These are phyloP conservation scores for Kwoniella newhampshirensis DNA, from an alignment of 768 basidiomycete genomes.

Conservation along the genomic window DNA sequence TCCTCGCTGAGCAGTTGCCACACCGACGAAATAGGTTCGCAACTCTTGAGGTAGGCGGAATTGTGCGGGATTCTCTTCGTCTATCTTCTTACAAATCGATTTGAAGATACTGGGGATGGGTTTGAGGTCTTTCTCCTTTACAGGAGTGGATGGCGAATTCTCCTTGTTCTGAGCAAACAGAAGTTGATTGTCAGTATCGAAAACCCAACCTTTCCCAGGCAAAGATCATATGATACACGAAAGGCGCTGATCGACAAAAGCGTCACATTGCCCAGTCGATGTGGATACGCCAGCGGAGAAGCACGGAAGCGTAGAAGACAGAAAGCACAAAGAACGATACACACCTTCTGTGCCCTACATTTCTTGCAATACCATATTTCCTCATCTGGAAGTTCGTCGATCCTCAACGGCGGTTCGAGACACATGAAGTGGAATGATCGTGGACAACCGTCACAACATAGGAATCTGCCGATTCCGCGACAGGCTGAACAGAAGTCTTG, in stretches of 20 bases:
- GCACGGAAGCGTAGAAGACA: no score
- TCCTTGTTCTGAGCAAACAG: no score
- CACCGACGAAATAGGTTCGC: conserved; percentile 79
- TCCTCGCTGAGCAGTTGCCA: conserved; percentile 73
- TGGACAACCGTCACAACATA: conserved; percentile 97
- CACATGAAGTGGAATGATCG: conserved; percentile 95
- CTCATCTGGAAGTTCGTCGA: conserved; percentile 75
- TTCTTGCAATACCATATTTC: conserved; percentile 56
- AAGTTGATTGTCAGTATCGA: no score
- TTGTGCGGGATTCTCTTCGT: conserved; percentile 70
- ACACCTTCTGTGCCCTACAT: conserved; percentile 58
- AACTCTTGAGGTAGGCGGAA: conserved; percentile 85
- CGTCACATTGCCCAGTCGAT: no score
- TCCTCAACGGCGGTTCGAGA: conserved; percentile 89
- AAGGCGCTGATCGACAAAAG: no score
- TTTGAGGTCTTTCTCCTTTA: conserved; percentile 32
- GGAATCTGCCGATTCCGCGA: conserved; percentile 66
- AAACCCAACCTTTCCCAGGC: no score
- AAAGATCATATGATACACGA: no score
- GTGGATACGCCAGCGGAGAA: background rate
- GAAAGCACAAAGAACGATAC: conserved; percentile 57
- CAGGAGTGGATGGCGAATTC: conserved; percentile 27
- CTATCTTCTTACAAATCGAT: conserved; percentile 69
- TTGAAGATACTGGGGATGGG: conserved; percentile 48
- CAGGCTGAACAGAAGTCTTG: conserved; percentile 57